A percentile compares a stretch with the other conserved stretches of the same genome.
phyloP scores from a whole-genome alignment of 148 eudicot genomes.

The Dianthus caryophyllus region DNA sequence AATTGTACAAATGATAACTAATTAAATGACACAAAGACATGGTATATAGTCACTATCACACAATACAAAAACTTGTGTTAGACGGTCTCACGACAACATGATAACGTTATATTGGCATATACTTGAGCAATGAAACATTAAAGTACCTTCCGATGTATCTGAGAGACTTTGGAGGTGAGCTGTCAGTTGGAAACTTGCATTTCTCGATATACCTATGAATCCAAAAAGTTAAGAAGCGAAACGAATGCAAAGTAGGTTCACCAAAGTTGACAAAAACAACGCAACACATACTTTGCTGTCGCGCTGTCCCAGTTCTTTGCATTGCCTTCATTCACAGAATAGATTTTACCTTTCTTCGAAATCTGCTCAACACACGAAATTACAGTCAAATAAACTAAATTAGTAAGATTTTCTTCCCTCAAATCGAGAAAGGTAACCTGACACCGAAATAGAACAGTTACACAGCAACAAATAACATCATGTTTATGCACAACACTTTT shows the following conservation, averaged over 20 bases:
- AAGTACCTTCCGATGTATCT: constrained; percentile 96
- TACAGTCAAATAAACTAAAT: too few relatives aligned
- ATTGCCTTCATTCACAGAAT: constrained; percentile 98
- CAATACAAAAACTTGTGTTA: too few relatives aligned
- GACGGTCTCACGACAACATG: too few relatives aligned
- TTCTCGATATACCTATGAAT: constrained; percentile 72
- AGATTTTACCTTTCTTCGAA: constrained; percentile 89
- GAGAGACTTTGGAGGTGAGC: constrained; percentile 79
- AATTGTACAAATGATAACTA: too few relatives aligned
- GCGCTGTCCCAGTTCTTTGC: constrained; percentile 97
- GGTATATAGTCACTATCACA: too few relatives aligned
- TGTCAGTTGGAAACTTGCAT: constrained; percentile 92
- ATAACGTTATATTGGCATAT: too few relatives aligned
- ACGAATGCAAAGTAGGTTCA: constrained; percentile 1
- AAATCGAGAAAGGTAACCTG: too few relatives aligned
- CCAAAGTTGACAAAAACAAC: not conserved
- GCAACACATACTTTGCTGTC: constrained; percentile 58
- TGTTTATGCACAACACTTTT: too few relatives aligned
- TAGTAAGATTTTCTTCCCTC: too few relatives aligned
- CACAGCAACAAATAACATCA: too few relatives aligned
- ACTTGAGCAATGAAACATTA: not conserved
- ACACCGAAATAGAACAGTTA: too few relatives aligned
- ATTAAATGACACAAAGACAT: too few relatives aligned
- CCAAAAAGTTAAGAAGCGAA: constrained; percentile 8
- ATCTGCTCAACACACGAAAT: constrained; percentile 40